Evolutionary conservation across 352 stramenopile genomes (phyloP).

Genomic region (Globisporangium paroecandrum): DNA sequence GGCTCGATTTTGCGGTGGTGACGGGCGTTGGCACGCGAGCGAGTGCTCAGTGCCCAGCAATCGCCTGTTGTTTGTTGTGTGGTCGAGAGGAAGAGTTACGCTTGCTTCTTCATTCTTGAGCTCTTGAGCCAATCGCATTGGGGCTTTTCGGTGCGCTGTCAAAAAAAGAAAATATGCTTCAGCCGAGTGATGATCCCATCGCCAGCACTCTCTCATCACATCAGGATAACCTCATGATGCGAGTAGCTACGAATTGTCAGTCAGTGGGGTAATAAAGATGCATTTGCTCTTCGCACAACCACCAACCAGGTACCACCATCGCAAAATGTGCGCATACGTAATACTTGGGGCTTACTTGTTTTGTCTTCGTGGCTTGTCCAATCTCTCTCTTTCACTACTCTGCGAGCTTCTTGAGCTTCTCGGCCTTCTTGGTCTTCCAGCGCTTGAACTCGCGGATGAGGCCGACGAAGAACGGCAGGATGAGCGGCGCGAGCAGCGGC

Average conservation of each 20-base stretch:
- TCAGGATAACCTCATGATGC: background rate
- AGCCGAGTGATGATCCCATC: background rate
- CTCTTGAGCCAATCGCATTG: background rate
- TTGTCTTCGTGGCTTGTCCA: background rate
- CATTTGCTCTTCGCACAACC: background rate
- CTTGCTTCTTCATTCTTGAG: background rate
- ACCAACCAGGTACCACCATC: background rate
- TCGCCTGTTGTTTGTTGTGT: background rate
- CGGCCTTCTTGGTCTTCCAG: slow-evolving; percentile 34
- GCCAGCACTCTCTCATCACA: background rate
- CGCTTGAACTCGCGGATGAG: slow-evolving; percentile 50
- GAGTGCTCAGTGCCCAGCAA: background rate
- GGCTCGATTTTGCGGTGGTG: background rate
- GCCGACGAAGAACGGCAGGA: slow-evolving; percentile 57
- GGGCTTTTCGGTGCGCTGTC: background rate
- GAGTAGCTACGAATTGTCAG: background rate
- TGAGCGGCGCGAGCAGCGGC: slow-evolving; percentile 54
- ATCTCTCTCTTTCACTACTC: background rate
- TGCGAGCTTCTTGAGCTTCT: slow-evolving; percentile 11
- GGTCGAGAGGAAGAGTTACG: background rate
- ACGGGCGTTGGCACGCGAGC: background rate
- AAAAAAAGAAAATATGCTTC: background rate
- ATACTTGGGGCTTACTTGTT: background rate
- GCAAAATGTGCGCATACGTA: background rate
- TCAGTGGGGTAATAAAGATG: background rate